Conservation (phyloP, 108 stramenopile species). For the Pseudonitzschia delicatissima region DNA sequence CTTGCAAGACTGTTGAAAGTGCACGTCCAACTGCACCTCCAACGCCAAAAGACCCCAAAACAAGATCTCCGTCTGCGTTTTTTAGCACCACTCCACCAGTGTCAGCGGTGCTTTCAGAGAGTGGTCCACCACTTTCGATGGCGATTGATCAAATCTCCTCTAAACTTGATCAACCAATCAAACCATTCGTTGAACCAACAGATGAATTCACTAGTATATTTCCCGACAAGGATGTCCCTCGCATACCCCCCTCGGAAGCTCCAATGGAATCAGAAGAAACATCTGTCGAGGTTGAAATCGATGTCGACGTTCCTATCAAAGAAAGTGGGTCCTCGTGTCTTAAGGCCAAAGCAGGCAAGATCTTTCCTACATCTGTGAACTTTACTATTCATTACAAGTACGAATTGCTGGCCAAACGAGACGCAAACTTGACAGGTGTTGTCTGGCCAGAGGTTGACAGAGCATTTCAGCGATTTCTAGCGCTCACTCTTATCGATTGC, state of each 20-base stretch:
- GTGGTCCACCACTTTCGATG: background rate
- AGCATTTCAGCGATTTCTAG: slow-evolving; percentile 20
- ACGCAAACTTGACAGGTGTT: background rate
- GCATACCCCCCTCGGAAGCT: background rate
- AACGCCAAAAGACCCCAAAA: background rate
- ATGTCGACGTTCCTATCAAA: background rate
- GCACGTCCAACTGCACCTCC: background rate
- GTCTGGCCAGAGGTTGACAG: slow-evolving; percentile 9
- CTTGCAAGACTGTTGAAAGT: background rate
- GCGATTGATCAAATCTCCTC: too few species aligned
- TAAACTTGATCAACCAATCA: too few species aligned
- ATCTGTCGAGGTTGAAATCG: background rate
- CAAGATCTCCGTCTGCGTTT: background rate
- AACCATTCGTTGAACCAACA: too few species aligned
- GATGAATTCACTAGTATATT: too few species aligned
- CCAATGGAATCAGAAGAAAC: slow-evolving; percentile 6
- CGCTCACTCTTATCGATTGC: slow-evolving; percentile 16
- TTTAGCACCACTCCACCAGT: background rate
- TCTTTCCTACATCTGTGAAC: slow-evolving; percentile 8
- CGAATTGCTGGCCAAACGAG: slow-evolving; percentile 19
- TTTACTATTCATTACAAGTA: slow-evolving; percentile 15
- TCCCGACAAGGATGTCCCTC: too few species aligned
- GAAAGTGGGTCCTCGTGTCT: slow-evolving; percentile 5
- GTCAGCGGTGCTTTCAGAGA: too few species aligned
- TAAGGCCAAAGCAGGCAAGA: slow-evolving; percentile 16